phyloP scores from a whole-genome alignment of 148 eudicot genomes.

The Rhododendron griersonianum region DNA sequence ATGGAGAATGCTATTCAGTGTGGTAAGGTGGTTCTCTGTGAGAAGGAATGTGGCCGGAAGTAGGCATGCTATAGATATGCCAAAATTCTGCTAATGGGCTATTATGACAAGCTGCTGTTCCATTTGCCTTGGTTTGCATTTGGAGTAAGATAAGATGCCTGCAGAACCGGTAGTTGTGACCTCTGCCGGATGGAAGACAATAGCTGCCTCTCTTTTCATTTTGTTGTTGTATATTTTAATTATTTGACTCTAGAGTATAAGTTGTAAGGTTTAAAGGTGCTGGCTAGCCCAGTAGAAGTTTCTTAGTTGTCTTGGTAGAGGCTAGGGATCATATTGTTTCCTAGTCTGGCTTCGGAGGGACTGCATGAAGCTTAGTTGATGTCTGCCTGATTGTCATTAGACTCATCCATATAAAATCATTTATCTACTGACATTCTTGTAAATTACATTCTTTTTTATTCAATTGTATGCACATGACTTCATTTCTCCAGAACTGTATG shows the following conservation, averaged over 20 bases:
- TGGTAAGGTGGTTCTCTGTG: constrained; percentile 15
- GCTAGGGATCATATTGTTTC: neutral
- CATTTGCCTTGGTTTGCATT: neutral
- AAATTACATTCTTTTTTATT: neutral
- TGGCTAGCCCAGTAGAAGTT: neutral
- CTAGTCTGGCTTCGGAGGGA: neutral
- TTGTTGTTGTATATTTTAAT: neutral
- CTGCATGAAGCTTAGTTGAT: neutral
- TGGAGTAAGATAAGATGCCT: neutral
- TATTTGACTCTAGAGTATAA: neutral
- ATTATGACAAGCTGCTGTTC: neutral
- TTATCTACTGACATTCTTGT: neutral
- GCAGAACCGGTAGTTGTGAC: neutral
- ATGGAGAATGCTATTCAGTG: constrained; percentile 18
- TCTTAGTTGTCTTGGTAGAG: neutral
- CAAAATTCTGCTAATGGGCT: neutral
- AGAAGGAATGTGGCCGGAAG: constrained; percentile 3
- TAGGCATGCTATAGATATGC: constrained; percentile 3
- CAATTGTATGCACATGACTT: neutral
- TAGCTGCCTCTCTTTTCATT: neutral
- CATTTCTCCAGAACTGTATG: neutral
- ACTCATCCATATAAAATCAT: neutral
- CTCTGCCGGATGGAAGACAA: neutral
- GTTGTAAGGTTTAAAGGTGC: neutral
- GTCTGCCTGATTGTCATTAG: neutral